Base-by-base conservation (phyloP, 2,329 filamentous ascomycete genomes). In the Myriosclerotinia scirpicola region DNA sequence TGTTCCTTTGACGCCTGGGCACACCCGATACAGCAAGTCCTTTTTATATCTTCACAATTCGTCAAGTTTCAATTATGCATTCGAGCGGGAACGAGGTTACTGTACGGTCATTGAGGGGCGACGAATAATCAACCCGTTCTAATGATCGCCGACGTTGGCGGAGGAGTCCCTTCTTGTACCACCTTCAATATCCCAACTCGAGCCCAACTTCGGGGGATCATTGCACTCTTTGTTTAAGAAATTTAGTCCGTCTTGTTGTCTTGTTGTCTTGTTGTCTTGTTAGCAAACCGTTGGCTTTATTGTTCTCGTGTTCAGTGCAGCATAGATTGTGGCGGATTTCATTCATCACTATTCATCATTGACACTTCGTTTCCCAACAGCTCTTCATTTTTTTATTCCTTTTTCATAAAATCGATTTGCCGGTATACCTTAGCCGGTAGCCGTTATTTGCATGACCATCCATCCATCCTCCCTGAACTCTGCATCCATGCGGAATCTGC, bases 251-350 rank as follows among this genome's bases (percentile, higher is more conserved):
- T n/a, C n/a, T n/a, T n/a, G n/a, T n/a, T n/a, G n/a, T n/a, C n/a
- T n/a, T n/a, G n/a, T n/a, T n/a, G n/a, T n/a, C n/a, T n/a, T n/a
- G n/a, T n/a, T n/a, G n/a, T 40, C 42, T 50, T 40, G 34, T 62
- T 53, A 20, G 46, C 11, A 22, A 22, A 20, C 20, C 38, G 59
- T 62, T 62, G 34, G 34, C 40, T 40, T 6, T 52, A 20, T 52
- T 44, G 30, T 52, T 26, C 58, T 61, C 59, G 59, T 50, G 59
- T 61, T 61, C 46, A 5, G 17, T 54, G 11, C 9, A 38, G 48
- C 38, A 61, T 52, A 61, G 36, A 61, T 42, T 40, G 46, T 62
- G 59, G 34, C 34, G 46, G 46, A 48, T 52, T 56, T 56, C 54
- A 26, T 34, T 26, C 52, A 22, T 34, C 52, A 34, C 26, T 30